phyloP scores from a whole-genome alignment of 805 yeast species.

The Wickerhamomyces rabaulensis region DNA sequence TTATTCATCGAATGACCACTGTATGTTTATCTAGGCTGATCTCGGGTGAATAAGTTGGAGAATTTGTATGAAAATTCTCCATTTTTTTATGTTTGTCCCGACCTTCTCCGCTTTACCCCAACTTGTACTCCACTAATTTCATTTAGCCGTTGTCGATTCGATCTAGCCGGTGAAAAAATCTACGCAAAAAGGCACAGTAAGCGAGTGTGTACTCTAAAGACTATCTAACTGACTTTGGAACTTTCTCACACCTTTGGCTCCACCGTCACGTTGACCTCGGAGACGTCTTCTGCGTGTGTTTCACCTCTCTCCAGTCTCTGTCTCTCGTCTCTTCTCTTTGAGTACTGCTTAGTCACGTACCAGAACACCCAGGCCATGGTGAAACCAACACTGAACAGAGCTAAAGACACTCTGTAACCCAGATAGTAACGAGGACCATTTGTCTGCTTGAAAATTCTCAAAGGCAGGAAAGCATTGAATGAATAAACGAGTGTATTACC shows the following conservation, averaged over 20 bases:
- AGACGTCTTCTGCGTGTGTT: not conserved
- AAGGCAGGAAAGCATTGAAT: constrained; percentile 1
- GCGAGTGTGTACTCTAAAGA: too few species aligned
- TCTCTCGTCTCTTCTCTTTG: not conserved
- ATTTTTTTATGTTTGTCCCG: too few species aligned
- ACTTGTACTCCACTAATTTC: too few species aligned
- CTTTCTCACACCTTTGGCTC: not conserved
- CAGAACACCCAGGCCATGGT: constrained; percentile 1
- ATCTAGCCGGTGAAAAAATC: too few species aligned
- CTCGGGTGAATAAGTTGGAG: too few species aligned
- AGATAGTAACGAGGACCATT: not conserved
- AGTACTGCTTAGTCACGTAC: not conserved
- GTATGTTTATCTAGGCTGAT: not conserved
- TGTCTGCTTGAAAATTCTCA: not conserved
- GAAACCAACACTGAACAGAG: not conserved
- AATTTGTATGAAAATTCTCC: too few species aligned
- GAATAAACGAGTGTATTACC: constrained; percentile 1
- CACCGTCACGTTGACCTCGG: not conserved
- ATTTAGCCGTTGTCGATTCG: too few species aligned
- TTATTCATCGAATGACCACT: not conserved
- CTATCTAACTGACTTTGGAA: too few species aligned
- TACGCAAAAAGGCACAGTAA: too few species aligned
- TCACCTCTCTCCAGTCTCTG: not conserved
- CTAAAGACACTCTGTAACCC: not conserved
- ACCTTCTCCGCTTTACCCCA: too few species aligned